These are phyloP conservation scores for Coriolopsis trogii DNA, from an alignment of 1,284 basidiomycete genomes.

Conservation along the genomic window DNA sequence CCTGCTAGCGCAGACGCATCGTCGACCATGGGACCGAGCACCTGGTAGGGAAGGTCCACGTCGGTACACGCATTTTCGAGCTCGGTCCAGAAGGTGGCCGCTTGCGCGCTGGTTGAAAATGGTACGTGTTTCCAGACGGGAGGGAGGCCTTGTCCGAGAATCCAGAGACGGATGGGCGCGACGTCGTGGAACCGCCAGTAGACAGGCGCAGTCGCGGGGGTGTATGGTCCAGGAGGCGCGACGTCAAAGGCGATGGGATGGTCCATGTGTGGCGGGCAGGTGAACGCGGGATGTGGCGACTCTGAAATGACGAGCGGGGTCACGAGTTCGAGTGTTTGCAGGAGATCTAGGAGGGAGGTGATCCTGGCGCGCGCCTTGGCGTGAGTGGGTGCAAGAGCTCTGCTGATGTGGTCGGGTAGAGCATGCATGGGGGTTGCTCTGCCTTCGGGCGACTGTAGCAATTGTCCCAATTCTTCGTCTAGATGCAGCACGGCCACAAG, in stretches of 20 bases:
- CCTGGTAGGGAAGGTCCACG: conserved; percentile 28
- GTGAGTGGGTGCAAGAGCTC: conserved; percentile 55
- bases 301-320: conserved; percentile 53
- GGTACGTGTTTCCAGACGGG: conserved; percentile 55
- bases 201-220: conserved; percentile 47
- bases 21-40: too few relatives aligned
- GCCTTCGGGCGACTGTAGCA: conserved; percentile 50
- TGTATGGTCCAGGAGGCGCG: conserved; percentile 46
- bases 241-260: conserved; percentile 51
- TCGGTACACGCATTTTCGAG: conserved; percentile 51
- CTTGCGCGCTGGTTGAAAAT: conserved; percentile 41
- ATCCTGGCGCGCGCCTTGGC: conserved; percentile 60
- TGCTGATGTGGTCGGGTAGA: conserved; percentile 51
- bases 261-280: conserved; percentile 42
- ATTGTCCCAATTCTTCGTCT: conserved; percentile 52
- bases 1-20: conserved; percentile 15
- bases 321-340: conserved; percentile 55
- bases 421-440: conserved; percentile 50
- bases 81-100: conserved; percentile 56
- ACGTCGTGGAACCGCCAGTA: conserved; percentile 64
- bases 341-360: conserved; percentile 59
- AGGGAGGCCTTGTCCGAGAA: conserved; percentile 50
- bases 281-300: conserved; percentile 44
- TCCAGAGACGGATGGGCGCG: conserved; percentile 62
- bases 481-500: conserved; percentile 57